Evolutionary conservation across 2,329 filamentous ascomycete genomes (phyloP), one percentile per base, ranked within the genome.

Genomic region (Colletotrichum sp.): DNA sequence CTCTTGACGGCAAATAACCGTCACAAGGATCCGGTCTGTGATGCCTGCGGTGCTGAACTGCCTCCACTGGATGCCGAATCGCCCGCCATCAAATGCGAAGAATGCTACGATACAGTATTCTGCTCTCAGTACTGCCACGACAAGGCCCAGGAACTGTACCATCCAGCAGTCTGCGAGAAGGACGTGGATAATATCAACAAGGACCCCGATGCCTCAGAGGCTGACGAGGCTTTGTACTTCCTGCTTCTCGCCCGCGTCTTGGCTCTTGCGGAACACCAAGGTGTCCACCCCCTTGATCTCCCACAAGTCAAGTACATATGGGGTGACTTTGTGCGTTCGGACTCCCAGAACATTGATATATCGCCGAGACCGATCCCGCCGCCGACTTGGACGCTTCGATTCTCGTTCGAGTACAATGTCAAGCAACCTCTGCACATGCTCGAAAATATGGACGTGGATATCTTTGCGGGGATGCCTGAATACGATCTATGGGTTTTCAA

Each of bases 1-100:
- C 90, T 98, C 9, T 87, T 99, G 55, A 98, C 96, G 3, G 96
- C 95, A 61, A 97, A 96, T 79, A 97, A 97, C 82, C 93, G 95
- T 34, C 90, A 97, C 15, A 95, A 97, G 82, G 96, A 98, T 77
- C 89, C 94, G 6, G 90, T 96, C 34, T 98, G 96, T 84, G 96
- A 98, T 84, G 96, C 96, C 16, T 98, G 96, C 83, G 95, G 95
- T 80, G 89, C 90, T 9, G 91, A 92, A 28, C 89, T 97, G 8
- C 94, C 94, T 1, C 88, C 89, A 0, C 85, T 94, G 30, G 86
- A 86, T 32, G 83, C 83, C 66, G 84, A 89, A 10, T 86, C 81
- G 66, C 84, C 81, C 70, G 89, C 87, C 18, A 87, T 92, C 48
- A 88, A 84, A 78, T 94, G 92, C 78, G 85, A 88, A 6, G 90